Percentiles rank a stretch among this genome's conserved stretches.
Evolutionary conservation across 2,329 filamentous ascomycete genomes (phyloP).

Genomic region (Penicillium sp.): DNA sequence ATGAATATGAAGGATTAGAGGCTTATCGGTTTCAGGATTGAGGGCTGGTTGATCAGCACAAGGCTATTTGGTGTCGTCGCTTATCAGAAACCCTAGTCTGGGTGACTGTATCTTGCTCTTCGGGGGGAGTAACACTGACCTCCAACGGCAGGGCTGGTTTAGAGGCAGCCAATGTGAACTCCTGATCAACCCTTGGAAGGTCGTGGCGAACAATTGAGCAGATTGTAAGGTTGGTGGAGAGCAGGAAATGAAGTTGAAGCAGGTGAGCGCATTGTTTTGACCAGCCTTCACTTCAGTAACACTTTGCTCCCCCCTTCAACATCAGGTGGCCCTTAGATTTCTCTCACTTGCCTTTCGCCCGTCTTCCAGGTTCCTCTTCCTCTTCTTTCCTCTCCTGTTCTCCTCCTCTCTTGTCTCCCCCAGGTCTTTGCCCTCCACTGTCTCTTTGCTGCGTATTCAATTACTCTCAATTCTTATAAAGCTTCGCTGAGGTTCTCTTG

Average conservation of each 20-base stretch:
- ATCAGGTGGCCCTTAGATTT: conserved; percentile 2
- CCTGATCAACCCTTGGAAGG: not conserved
- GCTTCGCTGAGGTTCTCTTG: not conserved
- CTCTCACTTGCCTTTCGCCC: conserved; percentile 8
- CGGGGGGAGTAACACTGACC: not conserved
- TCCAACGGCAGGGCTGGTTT: not conserved
- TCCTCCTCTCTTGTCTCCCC: not conserved
- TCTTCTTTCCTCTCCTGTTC: conserved; percentile 2
- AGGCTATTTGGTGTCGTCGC: not conserved
- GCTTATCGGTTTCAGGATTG: not conserved
- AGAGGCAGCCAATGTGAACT: not conserved
- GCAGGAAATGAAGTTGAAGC: not conserved
- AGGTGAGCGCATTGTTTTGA: not conserved
- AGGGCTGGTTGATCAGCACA: not conserved
- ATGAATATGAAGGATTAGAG: not conserved
- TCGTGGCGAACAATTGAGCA: not conserved
- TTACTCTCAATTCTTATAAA: not conserved
- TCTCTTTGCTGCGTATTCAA: not conserved
- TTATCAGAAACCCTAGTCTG: not conserved
- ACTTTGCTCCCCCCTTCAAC: not conserved
- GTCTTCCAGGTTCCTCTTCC: conserved; percentile 1
- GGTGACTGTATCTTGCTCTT: not conserved
- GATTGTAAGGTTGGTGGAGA: not conserved
- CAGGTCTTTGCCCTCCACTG: not conserved
- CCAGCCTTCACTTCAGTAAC: conserved; percentile 12